Percentiles rank a stretch among this genome's conserved stretches.
These are phyloP conservation scores for Stephanodiscus minutulus DNA, from an alignment of 108 stramenopile genomes.

Conservation along the genomic window DNA sequence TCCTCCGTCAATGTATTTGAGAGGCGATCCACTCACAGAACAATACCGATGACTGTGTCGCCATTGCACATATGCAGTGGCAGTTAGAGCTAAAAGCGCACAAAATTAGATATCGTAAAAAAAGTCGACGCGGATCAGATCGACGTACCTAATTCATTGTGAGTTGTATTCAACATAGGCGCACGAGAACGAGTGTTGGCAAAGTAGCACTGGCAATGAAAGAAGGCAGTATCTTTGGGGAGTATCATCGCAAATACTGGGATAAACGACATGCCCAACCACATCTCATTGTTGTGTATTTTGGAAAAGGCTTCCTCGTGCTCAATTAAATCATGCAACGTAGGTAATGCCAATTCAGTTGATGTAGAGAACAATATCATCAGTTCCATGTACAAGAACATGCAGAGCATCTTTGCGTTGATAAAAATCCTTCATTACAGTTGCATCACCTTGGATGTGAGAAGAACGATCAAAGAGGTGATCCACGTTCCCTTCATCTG, in stretches of 20 bases:
- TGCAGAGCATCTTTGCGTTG: conserved; percentile 51
- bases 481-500: neutral
- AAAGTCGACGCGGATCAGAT: too few species aligned
- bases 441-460: conserved; percentile 51
- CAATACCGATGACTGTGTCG: conserved; percentile 57
- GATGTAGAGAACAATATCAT: conserved; percentile 37
- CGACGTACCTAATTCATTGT: conserved; percentile 55
- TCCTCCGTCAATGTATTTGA: conserved; percentile 58
- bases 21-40: conserved; percentile 56
- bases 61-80: conserved; percentile 75
- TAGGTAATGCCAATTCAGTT: conserved; percentile 43
- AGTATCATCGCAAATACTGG: conserved; percentile 60
- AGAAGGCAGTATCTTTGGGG: conserved; percentile 16
- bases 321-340: conserved; percentile 2
- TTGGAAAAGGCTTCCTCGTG: conserved; percentile 2
- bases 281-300: neutral
- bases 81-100: conserved; percentile 51
- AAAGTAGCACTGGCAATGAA: conserved; percentile 42
- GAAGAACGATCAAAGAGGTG: conserved; percentile 65
- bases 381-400: conserved; percentile 52
- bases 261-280: conserved; percentile 19
- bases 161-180: conserved; percentile 54
- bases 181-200: conserved; percentile 68
- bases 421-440: conserved; percentile 47
- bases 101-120: too few species aligned